Conservation (phyloP, 352 stramenopile genomes). For the Globisporangium sylvaticum region DNA sequence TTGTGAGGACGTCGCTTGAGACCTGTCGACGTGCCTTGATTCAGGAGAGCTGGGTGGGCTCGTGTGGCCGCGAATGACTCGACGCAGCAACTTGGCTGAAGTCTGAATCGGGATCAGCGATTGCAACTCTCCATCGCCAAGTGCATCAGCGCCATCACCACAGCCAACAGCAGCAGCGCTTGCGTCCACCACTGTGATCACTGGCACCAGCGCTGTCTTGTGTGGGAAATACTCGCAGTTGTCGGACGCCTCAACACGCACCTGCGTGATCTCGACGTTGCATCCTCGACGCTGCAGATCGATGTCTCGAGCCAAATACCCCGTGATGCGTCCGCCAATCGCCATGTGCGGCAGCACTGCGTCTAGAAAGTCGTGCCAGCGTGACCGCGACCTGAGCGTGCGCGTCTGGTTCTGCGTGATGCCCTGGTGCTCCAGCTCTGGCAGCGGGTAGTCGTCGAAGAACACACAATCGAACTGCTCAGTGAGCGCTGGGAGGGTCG, state of each 20-base stretch:
- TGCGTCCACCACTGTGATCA: constrained; percentile 52
- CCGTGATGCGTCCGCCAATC: constrained; percentile 49
- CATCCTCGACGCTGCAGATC: constrained; percentile 47
- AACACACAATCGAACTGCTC: constrained; percentile 71
- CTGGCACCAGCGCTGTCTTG: constrained; percentile 48
- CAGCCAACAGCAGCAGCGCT: constrained; percentile 2
- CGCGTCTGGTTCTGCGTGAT: constrained; percentile 17
- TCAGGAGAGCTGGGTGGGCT: neutral
- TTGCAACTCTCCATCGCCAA: neutral
- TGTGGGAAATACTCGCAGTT: constrained; percentile 72
- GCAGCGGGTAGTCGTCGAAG: constrained; percentile 79
- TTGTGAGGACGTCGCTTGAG: neutral
- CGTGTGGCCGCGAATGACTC: neutral
- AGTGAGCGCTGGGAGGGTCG: constrained; percentile 35
- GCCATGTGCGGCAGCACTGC: constrained; percentile 39
- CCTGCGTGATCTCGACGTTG: constrained; percentile 19
- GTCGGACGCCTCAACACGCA: constrained; percentile 33
- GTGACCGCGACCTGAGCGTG: constrained; percentile 23
- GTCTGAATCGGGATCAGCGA: neutral
- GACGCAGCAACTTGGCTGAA: neutral
- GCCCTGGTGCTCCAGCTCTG: constrained; percentile 34
- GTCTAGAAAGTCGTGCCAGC: constrained; percentile 76
- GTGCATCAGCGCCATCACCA: neutral
- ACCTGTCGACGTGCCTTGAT: neutral
- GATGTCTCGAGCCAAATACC: constrained; percentile 58